Evolutionary conservation across 176 grass and related monocot genomes (phyloP), one percentile per base, ranked within the genome.

Genomic region (Bothriochloa decipiens): DNA sequence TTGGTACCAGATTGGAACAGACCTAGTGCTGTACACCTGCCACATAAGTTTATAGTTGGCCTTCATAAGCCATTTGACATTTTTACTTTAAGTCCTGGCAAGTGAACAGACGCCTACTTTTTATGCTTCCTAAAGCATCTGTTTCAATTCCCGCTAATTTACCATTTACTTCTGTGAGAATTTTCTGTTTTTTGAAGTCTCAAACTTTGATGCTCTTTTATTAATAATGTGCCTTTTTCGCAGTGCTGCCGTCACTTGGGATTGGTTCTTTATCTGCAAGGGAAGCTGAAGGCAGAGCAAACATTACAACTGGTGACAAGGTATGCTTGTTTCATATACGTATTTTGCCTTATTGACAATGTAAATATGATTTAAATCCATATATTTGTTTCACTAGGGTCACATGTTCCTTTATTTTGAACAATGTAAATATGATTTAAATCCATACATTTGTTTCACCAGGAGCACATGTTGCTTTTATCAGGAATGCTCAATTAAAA

Each of bases 201-300:
- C 13, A 84, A 74, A 66, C 29, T 42, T 23, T 28, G 40, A 82
- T 66, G 35, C 64, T 58, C 32, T 65, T 67, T 75, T 55, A 8
- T 68, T 90, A 49, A 77, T n/a, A 65, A 82, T n/a, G 6, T 79
- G 22, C 61, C 62, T 87, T 65, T 26, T 80, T 93, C 70, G 72
- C 87, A 97, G 94, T 97, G 23, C 83, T 97, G 12, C 94, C 94
- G 79, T 94, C 91, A 17, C 76, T 92, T 85, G 94, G 94, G 50
- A 58, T 97, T 82, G 91, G 94, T 67, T 90, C 94, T 82, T 81
- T 97, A 57, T 94, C 91, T 94, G 75, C 91, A 55, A 97, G 94
- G 81, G 94, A 97, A 86, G 87, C 94, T 49, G 94, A 97, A 86
- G 94, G 89, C 66, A 88, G 91, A 90, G 81, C 85, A 71, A 97